A percentile compares a stretch with the other conserved stretches of the same genome.
Conservation (phyloP, 306 rosid species). For the Prosopis cineraria region DNA sequence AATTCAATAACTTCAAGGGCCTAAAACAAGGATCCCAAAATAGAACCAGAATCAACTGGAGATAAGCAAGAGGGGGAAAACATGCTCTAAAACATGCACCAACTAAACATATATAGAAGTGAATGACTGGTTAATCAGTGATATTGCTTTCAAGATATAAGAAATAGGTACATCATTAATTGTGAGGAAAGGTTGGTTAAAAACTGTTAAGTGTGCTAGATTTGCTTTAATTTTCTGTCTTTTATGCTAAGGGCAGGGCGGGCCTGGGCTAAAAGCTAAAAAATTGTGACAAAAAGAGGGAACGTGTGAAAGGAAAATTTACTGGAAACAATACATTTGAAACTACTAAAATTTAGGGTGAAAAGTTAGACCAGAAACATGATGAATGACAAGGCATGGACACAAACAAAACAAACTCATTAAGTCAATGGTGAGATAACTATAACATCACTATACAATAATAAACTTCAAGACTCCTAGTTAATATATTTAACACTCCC, state of each 20-base stretch:
- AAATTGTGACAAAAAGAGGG: background rate
- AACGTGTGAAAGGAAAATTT: background rate
- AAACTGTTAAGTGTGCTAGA: background rate
- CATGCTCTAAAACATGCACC: background rate
- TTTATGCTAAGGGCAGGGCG: background rate
- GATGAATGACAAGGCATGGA: background rate
- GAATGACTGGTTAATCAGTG: background rate
- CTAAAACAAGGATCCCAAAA: slow-evolving; percentile 39
- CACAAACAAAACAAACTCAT: background rate
- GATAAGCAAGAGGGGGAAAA: background rate
- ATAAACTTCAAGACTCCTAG: background rate
- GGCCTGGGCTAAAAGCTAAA: background rate
- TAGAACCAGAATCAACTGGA: background rate
- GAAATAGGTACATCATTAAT: background rate
- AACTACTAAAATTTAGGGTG: background rate
- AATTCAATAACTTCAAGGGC: slow-evolving; percentile 68
- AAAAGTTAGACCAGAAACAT: background rate
- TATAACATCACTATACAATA: background rate
- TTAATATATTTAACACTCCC: background rate
- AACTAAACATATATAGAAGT: background rate
- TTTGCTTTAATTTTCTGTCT: background rate
- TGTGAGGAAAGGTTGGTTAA: background rate
- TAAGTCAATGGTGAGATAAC: background rate
- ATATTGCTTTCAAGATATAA: background rate
- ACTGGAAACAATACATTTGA: background rate